Evolutionary conservation across 441 rosid genomes (phyloP).

Genomic region (Brassica balearica): DNA sequence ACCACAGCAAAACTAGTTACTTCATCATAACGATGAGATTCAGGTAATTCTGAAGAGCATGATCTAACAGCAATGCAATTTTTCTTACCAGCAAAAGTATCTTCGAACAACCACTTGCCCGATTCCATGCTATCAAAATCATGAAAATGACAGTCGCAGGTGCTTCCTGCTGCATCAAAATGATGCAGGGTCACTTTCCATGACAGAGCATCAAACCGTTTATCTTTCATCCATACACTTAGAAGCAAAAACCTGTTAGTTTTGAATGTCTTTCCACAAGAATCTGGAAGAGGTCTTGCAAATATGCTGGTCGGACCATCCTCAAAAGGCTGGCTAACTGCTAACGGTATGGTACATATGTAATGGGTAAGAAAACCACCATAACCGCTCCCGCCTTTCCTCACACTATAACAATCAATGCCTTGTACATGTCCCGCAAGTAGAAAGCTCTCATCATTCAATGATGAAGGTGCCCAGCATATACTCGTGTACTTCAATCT

Average conservation of each 20-base stretch:
- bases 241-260: constrained; percentile 71
- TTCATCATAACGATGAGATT: constrained; percentile 59
- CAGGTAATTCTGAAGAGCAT: constrained; percentile 74
- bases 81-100: constrained; percentile 53
- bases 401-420: constrained; percentile 82
- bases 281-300: constrained; percentile 62
- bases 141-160: constrained; percentile 59
- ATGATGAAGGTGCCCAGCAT: constrained; percentile 81
- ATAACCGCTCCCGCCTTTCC: constrained; percentile 49
- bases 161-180: constrained; percentile 48
- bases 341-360: constrained; percentile 77
- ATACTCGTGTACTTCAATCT: constrained; percentile 70
- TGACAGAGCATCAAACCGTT: constrained; percentile 67
- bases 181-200: constrained; percentile 80
- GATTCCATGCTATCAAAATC: constrained; percentile 47
- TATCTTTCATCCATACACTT: constrained; percentile 68
- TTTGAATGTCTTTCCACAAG: constrained; percentile 58
- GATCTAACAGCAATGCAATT: constrained; percentile 62
- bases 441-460: constrained; percentile 66
- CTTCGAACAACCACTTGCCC: constrained; percentile 56
- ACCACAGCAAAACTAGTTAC: constrained; percentile 80
- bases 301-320: constrained; percentile 72
- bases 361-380: constrained; percentile 54
- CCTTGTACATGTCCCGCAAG: constrained; percentile 81
- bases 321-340: constrained; percentile 48